Evolutionary conservation across 768 basidiomycete genomes (phyloP).

Genomic region (Trametes villosa): DNA sequence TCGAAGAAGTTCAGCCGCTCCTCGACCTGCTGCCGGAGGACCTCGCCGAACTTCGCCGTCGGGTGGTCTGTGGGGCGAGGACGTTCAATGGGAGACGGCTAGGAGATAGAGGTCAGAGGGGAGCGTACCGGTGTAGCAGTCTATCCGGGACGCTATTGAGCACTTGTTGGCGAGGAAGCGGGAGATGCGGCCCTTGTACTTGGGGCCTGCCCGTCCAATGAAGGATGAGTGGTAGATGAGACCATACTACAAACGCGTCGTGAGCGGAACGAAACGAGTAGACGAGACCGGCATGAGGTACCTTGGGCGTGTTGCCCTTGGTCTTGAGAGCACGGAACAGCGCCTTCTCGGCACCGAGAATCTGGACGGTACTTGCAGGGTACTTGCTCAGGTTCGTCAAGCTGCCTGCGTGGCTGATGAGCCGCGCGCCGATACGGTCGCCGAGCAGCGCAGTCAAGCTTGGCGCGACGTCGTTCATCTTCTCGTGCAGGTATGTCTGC

Average conservation of each 20-base stretch:
- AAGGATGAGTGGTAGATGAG: slow-evolving; percentile 97
- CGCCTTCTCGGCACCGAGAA: slow-evolving; percentile 97
- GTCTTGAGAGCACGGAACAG: slow-evolving; percentile 97
- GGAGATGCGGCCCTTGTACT: slow-evolving; percentile 96
- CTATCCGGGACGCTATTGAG: slow-evolving; percentile 95
- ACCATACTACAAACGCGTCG: slow-evolving; percentile 68
- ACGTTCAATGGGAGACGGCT: not conserved
- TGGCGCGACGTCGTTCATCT: slow-evolving; percentile 97
- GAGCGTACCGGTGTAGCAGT: slow-evolving; percentile 82
- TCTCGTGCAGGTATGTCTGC: slow-evolving; percentile 86
- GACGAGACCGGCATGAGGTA: no score
- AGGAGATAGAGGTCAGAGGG: not conserved
- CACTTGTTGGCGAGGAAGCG: slow-evolving; percentile 99
- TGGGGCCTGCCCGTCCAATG: slow-evolving; percentile 92
- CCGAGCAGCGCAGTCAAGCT: slow-evolving; percentile 89
- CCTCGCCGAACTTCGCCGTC: slow-evolving; percentile 93
- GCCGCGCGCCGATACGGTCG: slow-evolving; percentile 87
- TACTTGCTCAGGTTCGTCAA: slow-evolving; percentile 98
- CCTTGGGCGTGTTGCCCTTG: slow-evolving; percentile 98
- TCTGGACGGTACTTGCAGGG: slow-evolving; percentile 97
- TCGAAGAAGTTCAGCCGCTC: slow-evolving; percentile 96
- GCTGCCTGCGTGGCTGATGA: slow-evolving; percentile 96
- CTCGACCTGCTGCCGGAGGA: slow-evolving; percentile 91
- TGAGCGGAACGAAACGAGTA: not conserved
- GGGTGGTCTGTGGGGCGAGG: slow-evolving; percentile 64